A percentile compares a stretch with the other conserved stretches of the same genome.
phyloP scores from a whole-genome alignment of 805 yeast genomes.

The Cephaloascus fragrans region DNA sequence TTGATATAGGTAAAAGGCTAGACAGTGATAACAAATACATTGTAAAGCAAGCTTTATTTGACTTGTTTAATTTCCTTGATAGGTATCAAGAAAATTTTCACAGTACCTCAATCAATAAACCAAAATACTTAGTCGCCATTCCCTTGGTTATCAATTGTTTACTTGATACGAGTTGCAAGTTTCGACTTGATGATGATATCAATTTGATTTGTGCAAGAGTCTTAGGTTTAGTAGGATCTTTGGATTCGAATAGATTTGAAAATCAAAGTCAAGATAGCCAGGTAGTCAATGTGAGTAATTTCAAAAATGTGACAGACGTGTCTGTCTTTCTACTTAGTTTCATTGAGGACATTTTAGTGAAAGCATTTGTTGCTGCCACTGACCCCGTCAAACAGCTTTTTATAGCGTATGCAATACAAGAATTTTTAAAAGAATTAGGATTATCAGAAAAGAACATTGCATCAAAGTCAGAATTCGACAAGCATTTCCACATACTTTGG shows the following conservation, averaged over 20 bases:
- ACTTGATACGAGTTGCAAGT: slow-evolving; percentile 47
- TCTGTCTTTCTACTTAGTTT: slow-evolving; percentile 54
- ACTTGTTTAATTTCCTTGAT: slow-evolving; percentile 43
- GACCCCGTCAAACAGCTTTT: slow-evolving; percentile 79
- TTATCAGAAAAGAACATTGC: slow-evolving; percentile 15
- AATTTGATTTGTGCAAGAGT: slow-evolving; percentile 57
- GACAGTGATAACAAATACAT: slow-evolving; percentile 60
- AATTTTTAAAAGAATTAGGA: slow-evolving; percentile 57
- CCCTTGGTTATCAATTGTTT: slow-evolving; percentile 42
- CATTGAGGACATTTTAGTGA: slow-evolving; percentile 62
- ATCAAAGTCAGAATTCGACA: slow-evolving; percentile 8
- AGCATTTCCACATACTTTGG: slow-evolving; percentile 35
- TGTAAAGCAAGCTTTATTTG: slow-evolving; percentile 61
- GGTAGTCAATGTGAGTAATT: slow-evolving; percentile 47
- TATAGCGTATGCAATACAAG: slow-evolving; percentile 85
- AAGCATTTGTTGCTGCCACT: slow-evolving; percentile 81
- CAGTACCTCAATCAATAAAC: slow-evolving; percentile 26
- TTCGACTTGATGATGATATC: slow-evolving; percentile 38
- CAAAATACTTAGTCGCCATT: slow-evolving; percentile 18
- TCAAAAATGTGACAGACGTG: slow-evolving; percentile 54
- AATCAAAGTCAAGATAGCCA: slow-evolving; percentile 30
- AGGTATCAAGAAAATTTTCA: slow-evolving; percentile 42
- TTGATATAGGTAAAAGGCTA: slow-evolving; percentile 46
- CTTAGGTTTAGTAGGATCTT: slow-evolving; percentile 66
- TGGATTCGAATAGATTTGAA: slow-evolving; percentile 53